Base-by-base conservation (phyloP, 2,329 filamentous ascomycete species). In the Penicillium griseofulvum region DNA sequence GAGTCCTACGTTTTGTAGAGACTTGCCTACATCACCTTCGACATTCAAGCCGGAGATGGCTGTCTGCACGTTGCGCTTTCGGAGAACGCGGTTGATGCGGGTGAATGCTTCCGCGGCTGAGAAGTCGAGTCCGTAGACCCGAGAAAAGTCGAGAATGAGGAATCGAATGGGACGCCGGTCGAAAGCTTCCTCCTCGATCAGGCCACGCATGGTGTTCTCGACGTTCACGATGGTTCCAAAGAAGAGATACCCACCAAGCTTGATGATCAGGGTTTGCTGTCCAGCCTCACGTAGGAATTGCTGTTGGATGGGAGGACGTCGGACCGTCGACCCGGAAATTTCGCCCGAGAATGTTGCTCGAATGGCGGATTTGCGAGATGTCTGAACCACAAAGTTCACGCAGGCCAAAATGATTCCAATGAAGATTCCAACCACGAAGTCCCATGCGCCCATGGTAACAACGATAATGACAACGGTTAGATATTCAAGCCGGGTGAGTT, bases 201-300 rank as follows among this genome's bases (percentile, higher is more conserved):
- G 77, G 4, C 81, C 85, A 22, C 92, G 85, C 58, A 97, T 92
- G 60, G 88, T 88, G 59, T 90, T 89, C 72, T 99, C 94, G 0
- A 99, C 93, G 45, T 90, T 91, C 50, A 97, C 93, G 61, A 99
- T 96, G 3, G 92, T 97, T 16, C 94, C 94, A 64, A 99, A 99
- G 79, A 99, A 99, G n/a, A 99, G 83, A 68, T 93, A 97, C 0
- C 94, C 93, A 0, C 89, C 88, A 16, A 99, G 82, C 72, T 97
- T 97, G 67, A 96, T 88, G 47, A 97, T 87, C 55, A 90, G 88
- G 33, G 95, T 94, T 70, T 99, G 94, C 31, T 85, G 83, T 3
- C 93, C 92, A 16, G 94, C 92, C 61, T 93, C 83, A 57, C 87
- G 87, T 4, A 99, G 79, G 68, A 94, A 99, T 56, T 89, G 86